Base-by-base conservation (phyloP, 805 yeast genomes). In the Teunomyces tritomae region DNA sequence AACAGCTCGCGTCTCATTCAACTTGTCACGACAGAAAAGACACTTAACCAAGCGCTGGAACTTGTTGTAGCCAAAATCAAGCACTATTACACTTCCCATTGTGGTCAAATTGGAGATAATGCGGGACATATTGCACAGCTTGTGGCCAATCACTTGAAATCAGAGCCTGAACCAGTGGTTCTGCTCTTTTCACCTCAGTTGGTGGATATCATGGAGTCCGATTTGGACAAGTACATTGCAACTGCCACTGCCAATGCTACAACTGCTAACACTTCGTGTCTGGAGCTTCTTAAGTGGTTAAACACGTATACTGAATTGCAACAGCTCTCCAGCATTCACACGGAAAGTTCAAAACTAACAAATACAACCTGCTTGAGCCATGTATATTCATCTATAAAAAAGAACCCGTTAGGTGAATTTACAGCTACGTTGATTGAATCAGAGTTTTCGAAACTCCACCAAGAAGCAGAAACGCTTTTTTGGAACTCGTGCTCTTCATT, bases 191-290 rank as follows among this genome's bases (percentile, higher is more conserved):
- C 68, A 0, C 39, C 46, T 4, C 58, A 59, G 10, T 47, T 65
- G 34, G 53, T 61, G 3, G 55, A 50, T 3, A 43, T 63, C 17
- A 64, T 70, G 44, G 70, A 67, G 32, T 47, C 48, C 8, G 62
- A 68, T 45, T 51, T 68, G 41, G 61, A 60, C 14, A 33, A 46
- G 8, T 72, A 72, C 47, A 61, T 70, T 28, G 49, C 53, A 10
- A 37, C 20, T 11, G 43, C 45, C n/a, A 34, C 49, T 3, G 16
- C 39, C 4, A 34, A 33, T 5, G 13, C 47, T 8, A 28, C 30
- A 11, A 16, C 37, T 17, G 28, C 34, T 14, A 37, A 34, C 20
- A 28, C 39, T 17, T 24, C 45, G 2, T 35, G 20, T 16, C 13
- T 20, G 27, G 9, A 39, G 13, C 34, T 49, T 10, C 30, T 14